Evolutionary conservation across 2,329 filamentous ascomycete species (phyloP).

Genomic region (Phoma sp.): DNA sequence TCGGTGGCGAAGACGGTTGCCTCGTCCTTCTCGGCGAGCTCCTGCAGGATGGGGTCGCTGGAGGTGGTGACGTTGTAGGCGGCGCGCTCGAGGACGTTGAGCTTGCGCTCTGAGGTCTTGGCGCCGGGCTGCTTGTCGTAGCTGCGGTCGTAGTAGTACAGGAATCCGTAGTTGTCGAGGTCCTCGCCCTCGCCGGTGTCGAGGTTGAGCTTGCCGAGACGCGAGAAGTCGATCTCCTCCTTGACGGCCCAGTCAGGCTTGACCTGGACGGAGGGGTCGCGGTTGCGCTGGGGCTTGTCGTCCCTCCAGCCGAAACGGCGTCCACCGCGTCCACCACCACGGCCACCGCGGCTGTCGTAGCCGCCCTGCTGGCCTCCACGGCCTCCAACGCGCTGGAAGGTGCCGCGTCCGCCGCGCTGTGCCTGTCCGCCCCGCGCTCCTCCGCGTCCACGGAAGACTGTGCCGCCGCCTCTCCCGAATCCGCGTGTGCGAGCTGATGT

Average conservation of each 20-base stretch:
- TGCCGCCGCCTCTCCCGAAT: slow-evolving; percentile 85
- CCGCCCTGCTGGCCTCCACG: slow-evolving; percentile 71
- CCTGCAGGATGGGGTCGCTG: slow-evolving; percentile 94
- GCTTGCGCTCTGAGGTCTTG: slow-evolving; percentile 85
- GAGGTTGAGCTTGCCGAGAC: slow-evolving; percentile 92
- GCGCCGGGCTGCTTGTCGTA: slow-evolving; percentile 90
- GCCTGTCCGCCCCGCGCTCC: slow-evolving; percentile 77
- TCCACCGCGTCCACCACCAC: slow-evolving; percentile 74
- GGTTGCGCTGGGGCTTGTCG: slow-evolving; percentile 96
- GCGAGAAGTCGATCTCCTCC: slow-evolving; percentile 98
- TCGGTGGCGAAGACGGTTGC: slow-evolving; percentile 97
- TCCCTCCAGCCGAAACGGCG: slow-evolving; percentile 98
- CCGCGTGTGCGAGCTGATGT: slow-evolving; percentile 82
- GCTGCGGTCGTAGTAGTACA: slow-evolving; percentile 96
- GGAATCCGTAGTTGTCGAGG: slow-evolving; percentile 92
- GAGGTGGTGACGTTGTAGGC: slow-evolving; percentile 99
- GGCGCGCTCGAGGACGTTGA: slow-evolving; percentile 88
- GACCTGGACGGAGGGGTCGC: slow-evolving; percentile 94
- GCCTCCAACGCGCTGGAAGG: slow-evolving; percentile 75
- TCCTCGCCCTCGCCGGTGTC: slow-evolving; percentile 96
- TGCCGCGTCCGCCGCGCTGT: slow-evolving; percentile 74
- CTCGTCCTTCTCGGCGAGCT: slow-evolving; percentile 93
- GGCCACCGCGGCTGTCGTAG: slow-evolving; percentile 72
- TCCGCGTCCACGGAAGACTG: slow-evolving; percentile 84
- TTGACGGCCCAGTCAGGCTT: slow-evolving; percentile 94